Evolutionary conservation across 2,329 filamentous ascomycete species (phyloP).

Genomic region (Dactylellina leptospora): DNA sequence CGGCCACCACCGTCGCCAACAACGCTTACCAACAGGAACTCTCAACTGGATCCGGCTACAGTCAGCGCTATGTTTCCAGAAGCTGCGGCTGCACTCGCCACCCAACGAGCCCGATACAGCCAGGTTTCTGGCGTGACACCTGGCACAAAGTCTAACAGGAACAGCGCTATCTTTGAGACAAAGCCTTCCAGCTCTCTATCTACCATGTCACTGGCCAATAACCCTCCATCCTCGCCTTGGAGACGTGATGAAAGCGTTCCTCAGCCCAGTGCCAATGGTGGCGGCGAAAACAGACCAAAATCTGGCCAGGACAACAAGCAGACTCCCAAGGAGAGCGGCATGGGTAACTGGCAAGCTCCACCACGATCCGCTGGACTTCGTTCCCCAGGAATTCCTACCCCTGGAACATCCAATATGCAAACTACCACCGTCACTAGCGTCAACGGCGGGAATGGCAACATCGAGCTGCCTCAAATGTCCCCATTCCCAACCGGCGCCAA

Average conservation of each 20-base stretch:
- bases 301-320: constrained; percentile 49
- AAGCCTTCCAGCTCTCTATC: constrained; percentile 63
- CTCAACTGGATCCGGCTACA: constrained; percentile 87
- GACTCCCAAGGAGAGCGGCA: constrained; percentile 74
- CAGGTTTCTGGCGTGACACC: constrained; percentile 91
- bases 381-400: constrained; percentile 74
- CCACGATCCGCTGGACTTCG: constrained; percentile 78
- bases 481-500: constrained; percentile 84
- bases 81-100: constrained; percentile 96
- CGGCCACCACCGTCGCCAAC: constrained; percentile 68
- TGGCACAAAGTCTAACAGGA: constrained; percentile 75
- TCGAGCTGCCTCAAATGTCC: constrained; percentile 84
- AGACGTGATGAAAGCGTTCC: constrained; percentile 60
- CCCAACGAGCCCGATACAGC: constrained; percentile 96
- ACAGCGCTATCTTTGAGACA: constrained; percentile 81
- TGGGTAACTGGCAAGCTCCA: constrained; percentile 94
- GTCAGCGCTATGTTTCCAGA: constrained; percentile 99
- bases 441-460: constrained; percentile 69
- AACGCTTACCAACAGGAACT: constrained; percentile 85
- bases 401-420: constrained; percentile 39
- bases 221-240: constrained; percentile 84
- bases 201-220: constrained; percentile 72
- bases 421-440: constrained; percentile 78
- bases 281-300: constrained; percentile 37
- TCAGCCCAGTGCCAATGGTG: constrained; percentile 64